These are phyloP conservation scores for Trichoderma simmonsii DNA, from an alignment of 2,329 filamentous ascomycete species.

Conservation along the genomic window DNA sequence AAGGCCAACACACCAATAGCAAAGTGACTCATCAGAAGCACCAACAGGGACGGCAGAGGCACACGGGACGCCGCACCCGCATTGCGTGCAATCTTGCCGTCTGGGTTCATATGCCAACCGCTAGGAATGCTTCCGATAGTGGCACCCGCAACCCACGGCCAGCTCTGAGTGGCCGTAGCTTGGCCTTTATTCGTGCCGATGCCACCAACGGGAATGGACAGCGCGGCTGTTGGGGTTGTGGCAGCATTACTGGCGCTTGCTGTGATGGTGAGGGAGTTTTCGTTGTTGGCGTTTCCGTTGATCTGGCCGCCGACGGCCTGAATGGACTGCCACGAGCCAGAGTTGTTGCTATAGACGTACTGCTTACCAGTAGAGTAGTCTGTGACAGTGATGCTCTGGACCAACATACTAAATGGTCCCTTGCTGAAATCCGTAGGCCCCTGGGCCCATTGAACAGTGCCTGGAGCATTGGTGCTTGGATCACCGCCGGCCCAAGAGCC, in stretches of 20 bases:
- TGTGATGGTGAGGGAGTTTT: slow-evolving; percentile 50
- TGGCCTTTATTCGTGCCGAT: slow-evolving; percentile 56
- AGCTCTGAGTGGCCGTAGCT: slow-evolving; percentile 55
- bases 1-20: slow-evolving; percentile 28
- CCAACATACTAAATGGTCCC: slow-evolving; percentile 83
- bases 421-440: slow-evolving; percentile 79
- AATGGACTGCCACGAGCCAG: slow-evolving; percentile 80
- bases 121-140: slow-evolving; percentile 62
- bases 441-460: slow-evolving; percentile 87
- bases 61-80: slow-evolving; percentile 39
- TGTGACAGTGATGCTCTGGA: slow-evolving; percentile 70
- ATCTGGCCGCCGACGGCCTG: slow-evolving; percentile 73
- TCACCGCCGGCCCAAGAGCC: slow-evolving; percentile 93
- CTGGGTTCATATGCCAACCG: slow-evolving; percentile 76
- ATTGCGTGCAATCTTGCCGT: slow-evolving; percentile 76
- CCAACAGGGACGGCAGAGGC: slow-evolving; percentile 23
- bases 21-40: slow-evolving; percentile 28
- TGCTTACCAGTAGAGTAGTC: slow-evolving; percentile 91
- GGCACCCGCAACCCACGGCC: slow-evolving; percentile 63
- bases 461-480: slow-evolving; percentile 63
- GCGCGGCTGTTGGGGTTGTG: slow-evolving; percentile 58
- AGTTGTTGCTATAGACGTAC: slow-evolving; percentile 78
- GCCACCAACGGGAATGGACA: slow-evolving; percentile 68
- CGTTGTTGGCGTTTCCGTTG: slow-evolving; percentile 62
- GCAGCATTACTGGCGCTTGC: slow-evolving; percentile 57